Conservation (phyloP, 352 stramenopile genomes). For the Globisporangium rhizosaccharum region DNA sequence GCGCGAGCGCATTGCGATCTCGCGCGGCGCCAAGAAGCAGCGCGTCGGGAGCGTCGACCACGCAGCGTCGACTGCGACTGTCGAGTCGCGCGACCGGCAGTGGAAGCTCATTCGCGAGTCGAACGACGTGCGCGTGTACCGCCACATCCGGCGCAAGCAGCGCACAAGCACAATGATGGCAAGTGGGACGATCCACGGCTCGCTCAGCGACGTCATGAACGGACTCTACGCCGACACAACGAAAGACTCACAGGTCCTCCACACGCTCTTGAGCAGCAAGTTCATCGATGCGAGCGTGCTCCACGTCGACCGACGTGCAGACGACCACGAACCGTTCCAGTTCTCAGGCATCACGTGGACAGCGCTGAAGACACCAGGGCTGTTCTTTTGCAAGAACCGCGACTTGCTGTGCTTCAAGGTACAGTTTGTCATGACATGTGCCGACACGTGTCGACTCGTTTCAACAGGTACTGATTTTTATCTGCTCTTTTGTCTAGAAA, state of each 20-base stretch:
- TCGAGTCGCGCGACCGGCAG: conserved; percentile 21
- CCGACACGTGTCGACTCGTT: neutral
- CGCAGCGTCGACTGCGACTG: conserved; percentile 2
- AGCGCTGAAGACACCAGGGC: conserved; percentile 44
- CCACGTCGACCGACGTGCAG: conserved; percentile 58
- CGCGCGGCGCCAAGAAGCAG: conserved; percentile 16
- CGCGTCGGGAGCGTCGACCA: conserved; percentile 5
- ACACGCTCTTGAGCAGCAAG: conserved; percentile 49
- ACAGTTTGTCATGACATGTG: neutral
- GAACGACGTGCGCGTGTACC: conserved; percentile 58
- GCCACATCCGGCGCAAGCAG: conserved; percentile 31
- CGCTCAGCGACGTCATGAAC: conserved; percentile 69
- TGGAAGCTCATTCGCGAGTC: conserved; percentile 69
- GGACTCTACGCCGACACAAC: conserved; percentile 72
- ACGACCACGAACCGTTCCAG: conserved; percentile 55
- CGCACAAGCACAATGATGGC: conserved; percentile 52
- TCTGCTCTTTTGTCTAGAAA: conserved; percentile 29
- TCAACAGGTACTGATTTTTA: neutral
- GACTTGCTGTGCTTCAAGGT: conserved; percentile 77
- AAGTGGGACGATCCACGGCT: conserved; percentile 50
- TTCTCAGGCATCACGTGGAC: conserved; percentile 75
- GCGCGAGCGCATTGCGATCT: conserved; percentile 20
- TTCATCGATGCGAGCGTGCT: conserved; percentile 59
- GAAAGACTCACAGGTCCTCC: conserved; percentile 51
- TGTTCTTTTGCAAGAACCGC: conserved; percentile 54